Evolutionary conservation across 495 filamentous ascomycete genomes (phyloP), one percentile per base, ranked within the genome.

Genomic region (Parathielavia appendiculata): DNA sequence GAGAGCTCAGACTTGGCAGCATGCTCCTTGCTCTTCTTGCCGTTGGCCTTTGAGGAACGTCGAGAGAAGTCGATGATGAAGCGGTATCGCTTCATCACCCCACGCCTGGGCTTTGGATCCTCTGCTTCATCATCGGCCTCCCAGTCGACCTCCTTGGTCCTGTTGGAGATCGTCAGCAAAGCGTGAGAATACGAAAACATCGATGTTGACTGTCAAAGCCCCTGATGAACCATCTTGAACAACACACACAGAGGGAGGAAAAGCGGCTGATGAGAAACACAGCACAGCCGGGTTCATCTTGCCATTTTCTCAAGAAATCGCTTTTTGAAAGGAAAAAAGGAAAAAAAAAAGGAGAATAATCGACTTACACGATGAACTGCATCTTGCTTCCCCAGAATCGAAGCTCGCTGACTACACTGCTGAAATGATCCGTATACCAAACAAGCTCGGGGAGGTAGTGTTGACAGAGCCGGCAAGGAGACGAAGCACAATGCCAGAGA

Each of bases 291-390:
- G 6, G 6, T 30, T 30, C 26, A 30, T 6, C 26, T 30, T 30
- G 1, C 22, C 45, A 26, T 4, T 12, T 11, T 26, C 17, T 7
- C 36, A 8, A 56, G 39, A 26, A 6, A 22, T 26, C 22, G 26
- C 13, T 12, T 13, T n/a, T 17, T 9, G 11, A 16, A 8, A 23
- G 2, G 8, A 20, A 4, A 36, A 10, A 20, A 16, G 13, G 6
- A 13, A 38, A 20, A 20, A 36, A 8, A 16, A 38, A 36, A 20
- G n/a, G 19, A 30, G 26, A 17, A 20, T 13, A 49, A 35, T 14
- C 22, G 45, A 57, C 54, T 50, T 57, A 57, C 54, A 50, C 22
- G 13, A n/a, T 57, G 46, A 57, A 43, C 16, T 32, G 54, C 54
- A 57, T 49, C 36, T 13, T 57, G 22, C 5, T 5, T n/a, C 16